Evolutionary conservation across 257 asterid species (phyloP).

Genomic region (Galeopsis tetrahit): DNA sequence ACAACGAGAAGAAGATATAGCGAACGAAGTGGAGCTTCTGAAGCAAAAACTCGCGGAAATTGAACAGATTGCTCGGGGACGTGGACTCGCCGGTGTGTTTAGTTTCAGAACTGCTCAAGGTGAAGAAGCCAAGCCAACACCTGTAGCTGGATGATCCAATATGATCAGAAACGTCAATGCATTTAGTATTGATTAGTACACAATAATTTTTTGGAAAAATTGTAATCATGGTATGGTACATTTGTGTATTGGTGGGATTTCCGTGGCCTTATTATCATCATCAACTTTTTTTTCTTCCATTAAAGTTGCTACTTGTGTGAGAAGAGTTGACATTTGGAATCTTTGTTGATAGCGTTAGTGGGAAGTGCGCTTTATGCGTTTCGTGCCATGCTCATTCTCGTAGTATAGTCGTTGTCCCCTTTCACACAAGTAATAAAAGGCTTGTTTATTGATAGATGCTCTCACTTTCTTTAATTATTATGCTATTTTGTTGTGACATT

Average conservation of each 20-base stretch:
- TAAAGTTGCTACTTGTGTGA: neutral
- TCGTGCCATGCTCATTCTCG: slow-evolving; percentile 30
- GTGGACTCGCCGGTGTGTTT: slow-evolving; percentile 53
- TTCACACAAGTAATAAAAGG: neutral
- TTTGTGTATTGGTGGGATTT: neutral
- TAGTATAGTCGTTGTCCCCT: neutral
- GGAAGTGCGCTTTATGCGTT: slow-evolving; percentile 40
- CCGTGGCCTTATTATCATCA: neutral
- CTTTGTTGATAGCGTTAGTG: slow-evolving; percentile 32
- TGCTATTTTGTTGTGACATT: neutral
- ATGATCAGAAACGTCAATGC: slow-evolving; percentile 19
- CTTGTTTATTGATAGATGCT: neutral
- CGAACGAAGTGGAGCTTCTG: slow-evolving; percentile 67
- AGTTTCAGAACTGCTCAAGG: slow-evolving; percentile 39
- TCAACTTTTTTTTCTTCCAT: neutral
- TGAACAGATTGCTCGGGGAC: slow-evolving; percentile 56
- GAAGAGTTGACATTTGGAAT: slow-evolving; percentile 35
- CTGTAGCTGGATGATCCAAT: slow-evolving; percentile 46
- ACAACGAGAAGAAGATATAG: slow-evolving; percentile 66
- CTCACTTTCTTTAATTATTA: neutral
- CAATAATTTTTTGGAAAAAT: slow-evolving; percentile 9
- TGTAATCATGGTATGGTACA: neutral
- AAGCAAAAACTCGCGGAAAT: slow-evolving; percentile 60
- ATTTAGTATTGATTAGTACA: slow-evolving; percentile 15
- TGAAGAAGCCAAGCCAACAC: slow-evolving; percentile 43